These are phyloP conservation scores for Curvularia sp. DNA, from an alignment of 2,329 filamentous ascomycete genomes.

Conservation along the genomic window DNA sequence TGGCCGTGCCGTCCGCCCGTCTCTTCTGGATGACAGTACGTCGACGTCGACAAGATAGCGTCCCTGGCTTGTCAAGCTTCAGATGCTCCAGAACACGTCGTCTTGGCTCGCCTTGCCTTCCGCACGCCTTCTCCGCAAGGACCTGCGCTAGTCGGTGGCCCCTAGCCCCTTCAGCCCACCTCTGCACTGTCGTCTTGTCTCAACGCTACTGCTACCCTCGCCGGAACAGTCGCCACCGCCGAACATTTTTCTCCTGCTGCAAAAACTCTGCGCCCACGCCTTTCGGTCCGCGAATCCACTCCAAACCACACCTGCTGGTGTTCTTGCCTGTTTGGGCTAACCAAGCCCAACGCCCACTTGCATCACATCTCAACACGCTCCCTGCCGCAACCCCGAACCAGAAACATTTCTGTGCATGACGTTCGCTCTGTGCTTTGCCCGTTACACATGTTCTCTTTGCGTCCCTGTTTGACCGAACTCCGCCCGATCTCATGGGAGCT, in stretches of 20 bases:
- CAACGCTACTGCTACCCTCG: background rate
- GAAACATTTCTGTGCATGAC: slow-evolving; percentile 6
- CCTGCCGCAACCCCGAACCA: slow-evolving; percentile 6
- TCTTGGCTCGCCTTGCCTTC: slow-evolving; percentile 7
- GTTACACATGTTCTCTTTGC: background rate
- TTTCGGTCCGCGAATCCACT: slow-evolving; percentile 5
- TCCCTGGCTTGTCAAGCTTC: background rate
- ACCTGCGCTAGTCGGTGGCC: slow-evolving; percentile 6
- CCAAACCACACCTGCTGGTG: background rate
- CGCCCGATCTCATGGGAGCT: background rate
- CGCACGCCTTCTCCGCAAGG: slow-evolving; percentile 13
- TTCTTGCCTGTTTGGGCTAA: slow-evolving; percentile 9
- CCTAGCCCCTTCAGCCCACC: background rate
- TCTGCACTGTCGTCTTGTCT: background rate
- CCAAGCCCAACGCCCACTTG: slow-evolving; percentile 5
- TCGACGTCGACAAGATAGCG: background rate
- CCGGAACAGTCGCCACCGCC: slow-evolving; percentile 3
- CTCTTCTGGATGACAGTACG: background rate
- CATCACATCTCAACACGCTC: slow-evolving; percentile 17
- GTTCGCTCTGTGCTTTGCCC: slow-evolving; percentile 7
- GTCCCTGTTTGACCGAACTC: slow-evolving; percentile 1
- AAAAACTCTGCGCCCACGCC: background rate
- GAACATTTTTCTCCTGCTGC: background rate
- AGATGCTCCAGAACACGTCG: background rate
- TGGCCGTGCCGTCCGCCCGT: background rate